Base-by-base conservation (phyloP, 2,329 filamentous ascomycete genomes). In the Stachybotrys chartarum region DNA sequence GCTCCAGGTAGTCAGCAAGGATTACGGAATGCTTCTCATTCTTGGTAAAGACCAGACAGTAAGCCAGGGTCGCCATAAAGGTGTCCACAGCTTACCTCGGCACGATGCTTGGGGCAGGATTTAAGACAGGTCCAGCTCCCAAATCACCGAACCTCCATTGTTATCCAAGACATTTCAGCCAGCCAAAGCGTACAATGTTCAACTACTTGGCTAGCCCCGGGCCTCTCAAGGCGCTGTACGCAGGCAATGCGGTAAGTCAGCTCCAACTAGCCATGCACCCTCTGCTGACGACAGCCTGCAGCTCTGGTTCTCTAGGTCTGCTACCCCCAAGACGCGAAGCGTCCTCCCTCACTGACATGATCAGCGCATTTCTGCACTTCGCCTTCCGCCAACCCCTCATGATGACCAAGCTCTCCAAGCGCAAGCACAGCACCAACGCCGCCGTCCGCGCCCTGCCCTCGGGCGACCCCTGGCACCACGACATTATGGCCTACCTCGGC, bases 381-480 rank as follows among this genome's bases (percentile, higher is more conserved):
- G 45, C 35, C 50, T 62, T 63, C 53, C 51, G 51, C 7, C 59
- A 61, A 49, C 42, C 53, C 8, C 31, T 54, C 24, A 57, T 61
- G 50, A 62, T 63, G 57, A 50, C 51, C 17, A 58, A 59, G 39
- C 46, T 63, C 46, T 61, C 60, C 11, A 54, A 32, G 24, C 61
- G 61, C 54, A 53, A 51, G 30, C 30, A 11, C 45, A 51, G 50
- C 39, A 32, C 17, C 46, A 57, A 62, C 44, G 7, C 55, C 14
- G 42, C 51, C 30, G 55, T 62, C 49, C 52, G 51, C 2, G 46
- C 48, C 6, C 50, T 55, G 11, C 17, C 58, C 18, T 12, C 30
- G 8, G 62, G 63, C 8, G 63, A 64, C 53, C 42, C 30, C 14
- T 65, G 61, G 62, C 63, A 65, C 56, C 61, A 63, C 55, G 63